phyloP scores from a whole-genome alignment of 2,329 filamentous ascomycete genomes.

The Lachnellula occidentalis region DNA sequence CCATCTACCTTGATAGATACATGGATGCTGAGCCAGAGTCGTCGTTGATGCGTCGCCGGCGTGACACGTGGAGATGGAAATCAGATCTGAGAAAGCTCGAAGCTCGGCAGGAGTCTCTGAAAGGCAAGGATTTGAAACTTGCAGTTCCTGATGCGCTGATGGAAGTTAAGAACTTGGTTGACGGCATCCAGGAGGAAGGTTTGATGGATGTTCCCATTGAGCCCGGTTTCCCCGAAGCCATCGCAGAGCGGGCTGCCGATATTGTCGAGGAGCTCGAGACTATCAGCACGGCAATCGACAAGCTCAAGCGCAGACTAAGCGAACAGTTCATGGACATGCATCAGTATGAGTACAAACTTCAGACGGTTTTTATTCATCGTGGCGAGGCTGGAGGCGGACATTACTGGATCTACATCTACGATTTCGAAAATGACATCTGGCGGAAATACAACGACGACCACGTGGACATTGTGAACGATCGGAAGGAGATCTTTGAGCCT shows the following conservation, averaged over 20 bases:
- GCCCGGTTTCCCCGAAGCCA: conserved; percentile 33
- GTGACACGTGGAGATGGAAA: conserved; percentile 71
- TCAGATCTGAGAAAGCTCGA: conserved; percentile 54
- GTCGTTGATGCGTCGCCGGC: conserved; percentile 56
- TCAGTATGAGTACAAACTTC: conserved; percentile 70
- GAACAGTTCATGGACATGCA: conserved; percentile 58
- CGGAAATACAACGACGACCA: conserved; percentile 88
- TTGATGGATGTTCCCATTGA: conserved; percentile 39
- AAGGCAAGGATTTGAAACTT: conserved; percentile 18
- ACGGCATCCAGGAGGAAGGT: conserved; percentile 37
- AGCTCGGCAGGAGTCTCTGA: conserved; percentile 28
- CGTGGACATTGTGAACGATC: conserved; percentile 63
- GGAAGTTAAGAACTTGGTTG: conserved; percentile 37
- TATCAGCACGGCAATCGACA: conserved; percentile 43
- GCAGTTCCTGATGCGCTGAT: conserved; percentile 27
- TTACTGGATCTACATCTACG: conserved; percentile 85
- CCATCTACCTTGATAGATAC: conserved; percentile 83
- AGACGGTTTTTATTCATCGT: conserved; percentile 89
- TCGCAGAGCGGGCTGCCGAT: conserved; percentile 41
- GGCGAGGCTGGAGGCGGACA: conserved; percentile 70
- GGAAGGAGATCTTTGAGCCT: conserved; percentile 62
- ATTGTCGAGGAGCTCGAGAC: conserved; percentile 41
- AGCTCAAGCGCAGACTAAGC: conserved; percentile 35
- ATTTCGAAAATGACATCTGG: conserved; percentile 78
- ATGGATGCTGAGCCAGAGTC: conserved; percentile 60